These are phyloP conservation scores for Escallonia herrerae DNA, from an alignment of 129 eudicot species.

Conservation along the genomic window DNA sequence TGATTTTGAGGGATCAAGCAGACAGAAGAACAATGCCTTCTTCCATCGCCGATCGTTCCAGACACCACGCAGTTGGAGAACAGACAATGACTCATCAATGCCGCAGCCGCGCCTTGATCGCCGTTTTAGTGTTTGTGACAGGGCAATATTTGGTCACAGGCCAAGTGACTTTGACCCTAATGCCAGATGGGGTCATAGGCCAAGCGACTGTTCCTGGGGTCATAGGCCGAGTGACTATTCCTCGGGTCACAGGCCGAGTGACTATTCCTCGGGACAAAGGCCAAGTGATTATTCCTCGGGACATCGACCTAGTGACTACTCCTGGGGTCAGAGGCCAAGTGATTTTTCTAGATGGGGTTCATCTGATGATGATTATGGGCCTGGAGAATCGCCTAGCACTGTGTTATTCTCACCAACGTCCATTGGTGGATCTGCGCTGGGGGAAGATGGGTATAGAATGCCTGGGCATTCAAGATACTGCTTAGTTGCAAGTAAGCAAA, in stretches of 20 bases:
- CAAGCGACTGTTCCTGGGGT: slow-evolving; percentile 55
- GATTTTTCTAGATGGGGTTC: slow-evolving; percentile 87
- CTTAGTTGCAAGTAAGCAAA: slow-evolving; percentile 87
- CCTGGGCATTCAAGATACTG: slow-evolving; percentile 54
- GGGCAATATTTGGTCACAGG: slow-evolving; percentile 78
- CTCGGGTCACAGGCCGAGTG: slow-evolving; percentile 50
- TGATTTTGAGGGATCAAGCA: slow-evolving; percentile 79
- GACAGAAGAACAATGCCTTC: slow-evolving; percentile 47
- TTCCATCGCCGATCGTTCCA: slow-evolving; percentile 75
- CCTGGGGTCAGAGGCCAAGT: slow-evolving; percentile 77
- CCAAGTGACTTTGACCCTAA: slow-evolving; percentile 58
- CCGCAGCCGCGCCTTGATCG: slow-evolving; percentile 73
- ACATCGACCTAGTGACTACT: slow-evolving; percentile 57
- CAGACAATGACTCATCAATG: slow-evolving; percentile 43
- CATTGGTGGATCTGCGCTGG: slow-evolving; percentile 28
- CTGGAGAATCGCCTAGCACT: slow-evolving; percentile 67
- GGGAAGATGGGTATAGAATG: slow-evolving; percentile 47
- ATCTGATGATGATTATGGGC: slow-evolving; percentile 77
- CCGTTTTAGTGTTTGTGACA: slow-evolving; percentile 84
- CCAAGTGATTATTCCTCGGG: slow-evolving; percentile 77
- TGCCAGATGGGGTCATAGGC: slow-evolving; percentile 47
- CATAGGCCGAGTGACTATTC: slow-evolving; percentile 65
- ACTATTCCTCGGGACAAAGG: slow-evolving; percentile 38
- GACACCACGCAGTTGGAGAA: slow-evolving; percentile 54
- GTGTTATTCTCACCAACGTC: slow-evolving; percentile 52